Conservation (phyloP, 2,329 filamentous ascomycete genomes). For the Hypoxylon rubiginosum region DNA sequence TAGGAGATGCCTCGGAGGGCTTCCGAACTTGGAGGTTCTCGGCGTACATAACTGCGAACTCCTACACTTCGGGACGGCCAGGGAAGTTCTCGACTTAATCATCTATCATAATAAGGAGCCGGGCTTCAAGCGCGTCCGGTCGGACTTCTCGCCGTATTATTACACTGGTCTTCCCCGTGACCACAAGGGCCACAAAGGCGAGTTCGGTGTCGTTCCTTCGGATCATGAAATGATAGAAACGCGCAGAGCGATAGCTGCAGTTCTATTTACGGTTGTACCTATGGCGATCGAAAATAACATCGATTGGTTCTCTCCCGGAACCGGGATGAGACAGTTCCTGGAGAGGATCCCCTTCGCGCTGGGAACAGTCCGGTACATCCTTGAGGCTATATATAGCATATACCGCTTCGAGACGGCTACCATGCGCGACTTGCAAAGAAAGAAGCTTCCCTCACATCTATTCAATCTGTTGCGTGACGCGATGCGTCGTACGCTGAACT, state of each 20-base stretch:
- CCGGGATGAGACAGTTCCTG: constrained; percentile 46
- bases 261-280: constrained; percentile 30
- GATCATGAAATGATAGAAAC: constrained; percentile 39
- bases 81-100: constrained; percentile 39
- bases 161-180: constrained; percentile 37
- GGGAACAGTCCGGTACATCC: constrained; percentile 34
- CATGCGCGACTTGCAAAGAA: neutral
- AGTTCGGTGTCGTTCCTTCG: constrained; percentile 45
- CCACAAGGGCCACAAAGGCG: constrained; percentile 32
- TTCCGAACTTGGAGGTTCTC: constrained; percentile 43
- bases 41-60: constrained; percentile 51
- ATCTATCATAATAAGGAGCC: constrained; percentile 30
- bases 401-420: constrained; percentile 21
- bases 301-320: constrained; percentile 45
- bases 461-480: neutral
- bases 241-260: constrained; percentile 29
- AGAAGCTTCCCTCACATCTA: no score
- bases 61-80: constrained; percentile 44
- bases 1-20: constrained; percentile 31
- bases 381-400: constrained; percentile 41
- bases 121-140: neutral
- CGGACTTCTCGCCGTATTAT: constrained; percentile 44
- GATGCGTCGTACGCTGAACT: constrained; percentile 33
- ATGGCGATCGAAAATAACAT: constrained; percentile 35
- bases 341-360: constrained; percentile 45